Evolutionary conservation across 345 rosid genomes (phyloP), one percentile per base, ranked within the genome.

Genomic region (Pugionium cornutum): DNA sequence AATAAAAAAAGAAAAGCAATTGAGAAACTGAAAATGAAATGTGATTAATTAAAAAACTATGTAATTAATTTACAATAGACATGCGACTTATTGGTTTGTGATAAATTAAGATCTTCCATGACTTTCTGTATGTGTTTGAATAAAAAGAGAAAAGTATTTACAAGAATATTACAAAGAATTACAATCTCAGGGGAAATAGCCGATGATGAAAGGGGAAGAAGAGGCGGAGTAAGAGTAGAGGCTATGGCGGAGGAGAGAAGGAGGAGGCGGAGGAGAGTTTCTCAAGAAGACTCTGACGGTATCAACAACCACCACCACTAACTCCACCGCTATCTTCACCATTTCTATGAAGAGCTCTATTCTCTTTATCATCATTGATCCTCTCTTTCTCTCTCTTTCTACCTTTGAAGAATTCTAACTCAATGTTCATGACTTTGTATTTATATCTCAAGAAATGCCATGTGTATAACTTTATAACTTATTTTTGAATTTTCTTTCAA

Each of bases 331-430:
- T 47, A 57, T 31, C 72, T 67, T 58, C 50, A 31, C 10, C 2
- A 67, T 29, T 28, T 48, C 64, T 29, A 67, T 29, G 58, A 64
- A 67, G 4, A 57, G 32, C 57, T 57, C 57, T 37, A 67, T 57
- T 67, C 42, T 67, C 34, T 57, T 67, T 67, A 67, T 39, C 50
- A 67, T 0, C 72, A 35, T 56, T 3, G 0, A 18, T 18, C 18
- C 18, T 18, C 18, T 6, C 2, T 66, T 2, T 46, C 39, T 67
- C 58, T 54, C 0, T 18, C 30, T 53, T 49, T n/a, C 57, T 49
- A 29, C 39, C 47, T 37, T n/a, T 3, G 18, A 18, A 18, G 9
- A 11, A 5, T 0, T 26, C 29, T 45, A 18, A 18, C 18, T 18
- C 18, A 18, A 18, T 18, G 18, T 18, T 18, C 18, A 18, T 18